Conservation (phyloP, 2,329 filamentous ascomycete species). For the Fusarium nisikadoi region DNA sequence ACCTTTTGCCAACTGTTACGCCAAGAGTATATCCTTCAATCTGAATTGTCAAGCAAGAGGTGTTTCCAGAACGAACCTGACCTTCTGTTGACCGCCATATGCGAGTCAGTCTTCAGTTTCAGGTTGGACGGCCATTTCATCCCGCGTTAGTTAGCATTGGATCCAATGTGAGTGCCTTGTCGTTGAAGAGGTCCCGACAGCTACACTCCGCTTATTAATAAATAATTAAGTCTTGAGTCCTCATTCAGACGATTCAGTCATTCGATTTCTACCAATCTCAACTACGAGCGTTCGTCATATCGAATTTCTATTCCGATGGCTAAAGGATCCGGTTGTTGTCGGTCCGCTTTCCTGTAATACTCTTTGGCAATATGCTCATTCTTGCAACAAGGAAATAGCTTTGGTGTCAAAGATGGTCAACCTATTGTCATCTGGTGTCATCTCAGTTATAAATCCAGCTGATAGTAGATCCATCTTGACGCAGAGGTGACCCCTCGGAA, state of each 20-base stretch:
- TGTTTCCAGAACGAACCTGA: constrained; percentile 24
- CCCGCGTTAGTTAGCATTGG: constrained; percentile 11
- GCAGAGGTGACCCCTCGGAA: background rate
- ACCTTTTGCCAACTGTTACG: background rate
- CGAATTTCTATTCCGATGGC: background rate
- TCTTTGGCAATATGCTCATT: background rate
- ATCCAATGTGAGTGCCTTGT: background rate
- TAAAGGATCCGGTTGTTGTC: background rate
- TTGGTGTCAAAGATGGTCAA: too few species aligned
- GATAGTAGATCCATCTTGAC: background rate
- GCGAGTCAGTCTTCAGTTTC: constrained; percentile 28
- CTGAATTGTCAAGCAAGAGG: background rate
- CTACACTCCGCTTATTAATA: background rate
- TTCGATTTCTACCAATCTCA: background rate
- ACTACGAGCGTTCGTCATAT: background rate
- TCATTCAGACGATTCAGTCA: background rate
- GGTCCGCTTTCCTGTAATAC: background rate
- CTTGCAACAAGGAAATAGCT: background rate
- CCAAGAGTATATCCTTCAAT: background rate
- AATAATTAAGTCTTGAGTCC: background rate
- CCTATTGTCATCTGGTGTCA: too few species aligned
- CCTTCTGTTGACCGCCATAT: constrained; percentile 23
- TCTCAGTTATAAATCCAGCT: background rate
- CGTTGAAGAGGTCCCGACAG: background rate
- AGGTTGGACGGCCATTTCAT: constrained; percentile 26